Percentiles rank a stretch among this genome's conserved stretches.
These are phyloP conservation scores for Cyanidiococcus yangmingshanensis DNA, from an alignment of 23 red algal genomes.

Conservation along the genomic window DNA sequence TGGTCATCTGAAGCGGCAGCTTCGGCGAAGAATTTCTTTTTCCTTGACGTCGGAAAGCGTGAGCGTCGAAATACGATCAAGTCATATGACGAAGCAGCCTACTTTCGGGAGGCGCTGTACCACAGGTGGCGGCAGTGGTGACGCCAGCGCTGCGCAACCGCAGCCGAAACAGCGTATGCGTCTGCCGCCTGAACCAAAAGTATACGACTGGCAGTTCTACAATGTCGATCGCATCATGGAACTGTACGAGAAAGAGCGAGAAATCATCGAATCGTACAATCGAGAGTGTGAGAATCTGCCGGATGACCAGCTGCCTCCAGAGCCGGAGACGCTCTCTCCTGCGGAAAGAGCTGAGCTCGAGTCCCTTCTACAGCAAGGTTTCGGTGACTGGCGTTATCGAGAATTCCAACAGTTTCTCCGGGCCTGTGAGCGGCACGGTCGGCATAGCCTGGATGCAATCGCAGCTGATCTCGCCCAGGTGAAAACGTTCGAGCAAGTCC, in stretches of 20 bases:
- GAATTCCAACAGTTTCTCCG: constrained; percentile 83
- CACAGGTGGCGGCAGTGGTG: constrained; percentile 4
- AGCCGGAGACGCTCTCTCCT: constrained; percentile 29
- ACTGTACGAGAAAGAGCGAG: constrained; percentile 60
- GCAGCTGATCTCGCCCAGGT: constrained; percentile 56
- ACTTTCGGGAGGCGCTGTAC: constrained; percentile 10
- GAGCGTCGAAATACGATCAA: constrained; percentile 38
- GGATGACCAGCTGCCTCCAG: constrained; percentile 32
- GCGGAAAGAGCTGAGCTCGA: constrained; percentile 53
- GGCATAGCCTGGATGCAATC: constrained; percentile 65
- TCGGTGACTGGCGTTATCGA: constrained; percentile 59
- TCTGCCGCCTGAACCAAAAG: constrained; percentile 52
- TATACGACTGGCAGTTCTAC: constrained; percentile 72
- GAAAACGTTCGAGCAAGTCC: constrained; percentile 65
- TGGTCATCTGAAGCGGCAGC: constrained; percentile 44
- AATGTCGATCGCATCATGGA: constrained; percentile 59
- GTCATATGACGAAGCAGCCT: constrained; percentile 59
- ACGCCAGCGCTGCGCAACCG: not conserved
- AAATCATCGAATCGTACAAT: constrained; percentile 70
- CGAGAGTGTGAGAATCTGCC: constrained; percentile 18
- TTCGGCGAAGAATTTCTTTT: constrained; percentile 51
- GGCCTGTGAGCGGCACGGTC: constrained; percentile 78
- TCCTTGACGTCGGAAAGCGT: constrained; percentile 97
- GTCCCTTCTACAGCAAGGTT: constrained; percentile 43
- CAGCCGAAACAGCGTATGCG: constrained; percentile 69